Percentiles rank a stretch among this genome's conserved stretches.
Evolutionary conservation across 2,329 filamentous ascomycete genomes (phyloP).

Genomic region (Aspergillus transmontanensis): DNA sequence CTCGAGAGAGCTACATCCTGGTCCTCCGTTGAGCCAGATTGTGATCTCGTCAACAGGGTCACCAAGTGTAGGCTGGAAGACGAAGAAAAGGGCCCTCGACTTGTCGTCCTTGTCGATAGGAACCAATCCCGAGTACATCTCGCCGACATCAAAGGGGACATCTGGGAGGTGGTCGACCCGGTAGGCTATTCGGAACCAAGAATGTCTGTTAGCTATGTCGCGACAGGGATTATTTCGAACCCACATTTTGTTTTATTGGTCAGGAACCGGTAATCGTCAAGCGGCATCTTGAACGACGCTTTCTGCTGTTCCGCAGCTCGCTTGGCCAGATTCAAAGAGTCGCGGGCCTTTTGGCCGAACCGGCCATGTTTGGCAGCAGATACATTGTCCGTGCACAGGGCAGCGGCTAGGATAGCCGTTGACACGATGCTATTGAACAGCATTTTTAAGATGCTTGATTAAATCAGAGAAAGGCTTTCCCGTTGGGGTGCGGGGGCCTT

Average conservation of each 20-base stretch:
- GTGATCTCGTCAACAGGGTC: constrained; percentile 28
- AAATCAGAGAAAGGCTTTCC: background rate
- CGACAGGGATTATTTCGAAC: background rate
- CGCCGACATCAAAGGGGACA: constrained; percentile 66
- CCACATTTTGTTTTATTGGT: background rate
- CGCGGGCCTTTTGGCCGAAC: background rate
- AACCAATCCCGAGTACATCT: constrained; percentile 52
- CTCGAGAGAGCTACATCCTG: constrained; percentile 60
- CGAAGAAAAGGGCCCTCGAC: constrained; percentile 54
- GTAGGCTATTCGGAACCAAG: background rate
- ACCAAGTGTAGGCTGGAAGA: constrained; percentile 43
- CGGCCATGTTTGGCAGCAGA: background rate
- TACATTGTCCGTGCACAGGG: background rate
- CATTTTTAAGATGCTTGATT: background rate
- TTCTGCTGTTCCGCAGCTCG: background rate
- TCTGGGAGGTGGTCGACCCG: constrained; percentile 54
- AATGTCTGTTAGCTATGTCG: background rate
- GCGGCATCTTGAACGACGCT: background rate
- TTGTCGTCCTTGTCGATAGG: constrained; percentile 51
- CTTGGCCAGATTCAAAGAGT: background rate
- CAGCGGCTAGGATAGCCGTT: background rate
- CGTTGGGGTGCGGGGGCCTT: background rate
- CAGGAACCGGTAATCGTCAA: background rate
- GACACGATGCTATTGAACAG: background rate
- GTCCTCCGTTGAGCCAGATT: constrained; percentile 54